Evolutionary conservation across 2,329 filamentous ascomycete species (phyloP).

Genomic region (Gliomastix tumulicola): DNA sequence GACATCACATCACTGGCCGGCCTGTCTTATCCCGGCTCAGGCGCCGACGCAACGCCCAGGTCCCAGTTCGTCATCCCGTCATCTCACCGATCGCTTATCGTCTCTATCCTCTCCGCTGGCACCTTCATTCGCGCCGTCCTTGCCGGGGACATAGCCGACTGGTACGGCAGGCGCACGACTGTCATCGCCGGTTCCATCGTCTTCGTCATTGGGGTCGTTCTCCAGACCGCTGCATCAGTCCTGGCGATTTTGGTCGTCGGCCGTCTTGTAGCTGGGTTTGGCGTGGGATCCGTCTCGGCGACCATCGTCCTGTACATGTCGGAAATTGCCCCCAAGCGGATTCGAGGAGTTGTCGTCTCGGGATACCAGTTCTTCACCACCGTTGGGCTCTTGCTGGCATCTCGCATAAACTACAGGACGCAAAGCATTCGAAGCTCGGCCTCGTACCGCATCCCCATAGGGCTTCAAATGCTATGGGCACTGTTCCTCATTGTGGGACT

Average conservation of each 20-base stretch:
- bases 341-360: conserved; percentile 63
- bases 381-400: conserved; percentile 59
- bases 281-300: conserved; percentile 63
- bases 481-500: conserved; percentile 59
- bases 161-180: conserved; percentile 52
- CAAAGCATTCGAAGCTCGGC: conserved; percentile 43
- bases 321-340: conserved; percentile 71
- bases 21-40: conserved; percentile 13
- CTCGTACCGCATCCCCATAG: conserved; percentile 57
- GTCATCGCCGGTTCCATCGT: conserved; percentile 52
- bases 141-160: conserved; percentile 51
- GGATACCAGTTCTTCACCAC: conserved; percentile 66
- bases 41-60: conserved; percentile 14
- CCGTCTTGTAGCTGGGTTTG: conserved; percentile 62
- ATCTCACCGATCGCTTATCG: conserved; percentile 54
- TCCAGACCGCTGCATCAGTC: conserved; percentile 52
- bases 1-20: conserved; percentile 18
- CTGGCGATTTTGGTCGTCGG: conserved; percentile 59
- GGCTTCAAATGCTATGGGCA: conserved; percentile 61
- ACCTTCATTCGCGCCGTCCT: conserved; percentile 65
- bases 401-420: conserved; percentile 59
- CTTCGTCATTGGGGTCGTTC: conserved; percentile 56
- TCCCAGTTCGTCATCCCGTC: conserved; percentile 39
- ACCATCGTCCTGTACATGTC: conserved; percentile 77
- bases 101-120: conserved; percentile 69